Base-by-base conservation (phyloP, 2,329 filamentous ascomycete species). In the Geosmithia putterillii region DNA sequence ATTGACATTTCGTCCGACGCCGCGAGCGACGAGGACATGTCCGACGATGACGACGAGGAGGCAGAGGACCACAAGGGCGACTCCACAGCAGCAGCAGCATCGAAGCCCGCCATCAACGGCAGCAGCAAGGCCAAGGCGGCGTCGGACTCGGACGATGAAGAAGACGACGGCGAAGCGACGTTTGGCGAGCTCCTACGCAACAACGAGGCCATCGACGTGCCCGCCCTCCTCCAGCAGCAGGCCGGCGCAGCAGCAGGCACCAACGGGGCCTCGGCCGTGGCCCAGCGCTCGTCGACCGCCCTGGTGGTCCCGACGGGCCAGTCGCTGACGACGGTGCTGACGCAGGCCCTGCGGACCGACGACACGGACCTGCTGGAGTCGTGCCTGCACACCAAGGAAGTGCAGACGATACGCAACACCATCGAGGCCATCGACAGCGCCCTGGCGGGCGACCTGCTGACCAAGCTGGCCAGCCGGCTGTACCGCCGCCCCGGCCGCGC, bases 331-430 rank as follows among this genome's bases (percentile, higher is more conserved):
- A 95, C 87, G 5, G 87, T 95, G n/a, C 80, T 98, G 46, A 81
- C 88, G 14, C 90, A 96, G 62, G 87, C 92, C 6, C 80, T 98
- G 45, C 84, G 83, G 55, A 95, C 89, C 47, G 92, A 95, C 63
- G 92, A 98, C 65, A 74, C 76, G 48, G 81, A 83, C 49, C 81
- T 95, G 42, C 81, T 98, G 53, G 90, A 96, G 68, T 88, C 86
- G 1, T 96, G 90, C 63, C 78, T 98, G 54, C 84, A 87, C 54
- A 83, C 83, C 15, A 81, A 76, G 44, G 86, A 95, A 57, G 64
- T 81, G 39, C 68, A 73, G 49, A 89, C 83, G 48, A 83, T 98
- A 51, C 82, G 84, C 57, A 81, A 83, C 52, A 98, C 92, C 35
- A 87, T 98, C 53, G 86, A 95, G 62, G 79, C 88, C 44, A 76